These are phyloP conservation scores for Penicillium aurantiogriseum DNA, from an alignment of 2,329 filamentous ascomycete genomes.

Conservation along the genomic window DNA sequence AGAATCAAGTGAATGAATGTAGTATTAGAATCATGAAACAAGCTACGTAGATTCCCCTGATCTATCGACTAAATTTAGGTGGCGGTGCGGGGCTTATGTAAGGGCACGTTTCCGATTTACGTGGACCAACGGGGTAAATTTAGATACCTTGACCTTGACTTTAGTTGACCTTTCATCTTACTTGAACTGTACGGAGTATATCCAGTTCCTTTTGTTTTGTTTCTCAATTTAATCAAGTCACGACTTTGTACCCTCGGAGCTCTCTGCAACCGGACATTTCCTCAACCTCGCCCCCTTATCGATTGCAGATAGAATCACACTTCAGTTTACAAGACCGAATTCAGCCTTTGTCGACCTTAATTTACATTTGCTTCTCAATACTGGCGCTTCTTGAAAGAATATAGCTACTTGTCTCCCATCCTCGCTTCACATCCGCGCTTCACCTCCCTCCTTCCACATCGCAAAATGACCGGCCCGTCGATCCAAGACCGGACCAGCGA, in stretches of 20 bases:
- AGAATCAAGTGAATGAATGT: background rate
- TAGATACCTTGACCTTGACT: background rate
- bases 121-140: background rate
- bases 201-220: background rate
- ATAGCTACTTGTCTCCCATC: background rate
- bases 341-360: background rate
- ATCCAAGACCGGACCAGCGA: constrained; percentile 97
- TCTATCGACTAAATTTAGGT: background rate
- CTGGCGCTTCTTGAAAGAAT: background rate
- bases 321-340: constrained; percentile 14
- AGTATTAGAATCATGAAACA: background rate
- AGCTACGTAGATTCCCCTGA: constrained; percentile 8
- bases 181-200: background rate
- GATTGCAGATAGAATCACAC: constrained; percentile 25
- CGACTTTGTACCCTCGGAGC: background rate
- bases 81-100: constrained; percentile 11
- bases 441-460: background rate
- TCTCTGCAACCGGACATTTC: constrained; percentile 25
- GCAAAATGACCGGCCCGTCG: constrained; percentile 58
- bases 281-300: constrained; percentile 34
- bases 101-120: constrained; percentile 2
- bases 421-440: background rate
- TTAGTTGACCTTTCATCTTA: background rate
- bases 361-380: background rate
- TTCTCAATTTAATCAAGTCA: background rate